Evolutionary conservation across 1,284 basidiomycete species (phyloP).

Genomic region (Grifola frondosa): DNA sequence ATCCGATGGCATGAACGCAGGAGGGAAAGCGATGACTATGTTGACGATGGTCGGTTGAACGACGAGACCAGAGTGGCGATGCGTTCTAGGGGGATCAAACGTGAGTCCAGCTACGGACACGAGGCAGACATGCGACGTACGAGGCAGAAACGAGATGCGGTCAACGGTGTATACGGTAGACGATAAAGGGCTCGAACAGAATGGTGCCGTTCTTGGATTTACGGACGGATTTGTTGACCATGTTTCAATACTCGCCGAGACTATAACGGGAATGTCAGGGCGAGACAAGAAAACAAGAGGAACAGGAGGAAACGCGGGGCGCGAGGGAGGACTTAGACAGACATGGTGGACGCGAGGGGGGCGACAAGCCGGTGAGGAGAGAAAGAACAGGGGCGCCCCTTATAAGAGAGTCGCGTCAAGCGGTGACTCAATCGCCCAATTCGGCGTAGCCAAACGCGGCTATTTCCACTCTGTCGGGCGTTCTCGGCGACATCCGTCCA

Average conservation of each 20-base stretch:
- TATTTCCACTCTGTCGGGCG: conserved; percentile 17
- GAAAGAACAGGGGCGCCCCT: conserved; percentile 20
- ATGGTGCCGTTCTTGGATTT: conserved; percentile 80
- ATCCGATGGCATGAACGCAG: conserved; percentile 45
- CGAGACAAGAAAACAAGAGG: conserved; percentile 27
- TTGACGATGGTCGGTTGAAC: conserved; percentile 30
- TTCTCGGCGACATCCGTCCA: conserved; percentile 9
- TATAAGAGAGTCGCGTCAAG: conserved; percentile 20
- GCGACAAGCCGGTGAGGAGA: conserved; percentile 28
- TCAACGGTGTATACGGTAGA: conserved; percentile 78
- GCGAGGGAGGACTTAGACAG: conserved; percentile 36
- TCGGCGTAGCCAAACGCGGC: too few relatives aligned
- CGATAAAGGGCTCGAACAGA: conserved; percentile 81
- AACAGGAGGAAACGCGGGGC: conserved; percentile 20
- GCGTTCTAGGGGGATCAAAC: conserved; percentile 24
- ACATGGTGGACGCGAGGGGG: conserved; percentile 46
- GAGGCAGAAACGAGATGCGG: conserved; percentile 23
- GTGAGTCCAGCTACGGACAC: conserved; percentile 9
- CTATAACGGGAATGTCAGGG: conserved; percentile 37
- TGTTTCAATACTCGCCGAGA: conserved; percentile 54
- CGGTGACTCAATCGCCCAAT: conserved; percentile 28
- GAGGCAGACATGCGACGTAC: conserved; percentile 24
- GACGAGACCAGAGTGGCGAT: conserved; percentile 25
- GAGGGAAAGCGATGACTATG: conserved; percentile 16
- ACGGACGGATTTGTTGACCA: conserved; percentile 79